phyloP scores from a whole-genome alignment of 2,329 filamentous ascomycete genomes.

The Lasiodiplodia sp. region DNA sequence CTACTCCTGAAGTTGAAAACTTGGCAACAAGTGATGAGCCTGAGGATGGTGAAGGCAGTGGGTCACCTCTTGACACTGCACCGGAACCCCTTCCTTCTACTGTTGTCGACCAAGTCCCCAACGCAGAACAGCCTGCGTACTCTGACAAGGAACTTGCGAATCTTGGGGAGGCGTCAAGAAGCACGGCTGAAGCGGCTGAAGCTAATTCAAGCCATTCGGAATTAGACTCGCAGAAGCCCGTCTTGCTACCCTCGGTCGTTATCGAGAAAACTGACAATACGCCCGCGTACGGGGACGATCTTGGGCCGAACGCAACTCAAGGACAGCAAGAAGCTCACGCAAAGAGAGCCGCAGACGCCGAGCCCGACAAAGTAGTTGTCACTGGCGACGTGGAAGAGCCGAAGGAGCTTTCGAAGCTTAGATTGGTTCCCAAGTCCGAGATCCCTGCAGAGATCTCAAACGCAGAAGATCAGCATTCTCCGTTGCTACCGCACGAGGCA shows the following conservation, averaged over 20 bases:
- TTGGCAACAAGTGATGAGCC: too few species aligned
- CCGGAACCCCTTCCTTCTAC: constrained; percentile 36
- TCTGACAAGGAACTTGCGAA: constrained; percentile 32
- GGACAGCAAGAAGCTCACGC: constrained; percentile 46
- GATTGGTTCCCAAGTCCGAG: constrained; percentile 7
- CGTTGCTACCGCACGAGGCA: constrained; percentile 45
- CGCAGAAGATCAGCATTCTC: constrained; percentile 38
- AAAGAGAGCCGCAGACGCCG: constrained; percentile 42
- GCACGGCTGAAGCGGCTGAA: constrained; percentile 35
- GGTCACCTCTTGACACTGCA: constrained; percentile 30
- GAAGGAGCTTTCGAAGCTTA: background rate
- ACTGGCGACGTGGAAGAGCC: constrained; percentile 15
- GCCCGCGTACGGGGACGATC: constrained; percentile 47
- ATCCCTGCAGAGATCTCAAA: constrained; percentile 22
- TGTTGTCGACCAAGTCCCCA: constrained; percentile 37
- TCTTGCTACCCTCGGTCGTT: constrained; percentile 38
- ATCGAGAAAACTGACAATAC: constrained; percentile 47
- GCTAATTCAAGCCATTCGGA: background rate
- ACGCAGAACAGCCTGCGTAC: constrained; percentile 36
- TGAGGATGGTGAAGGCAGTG: constrained; percentile 2
- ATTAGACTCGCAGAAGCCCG: background rate
- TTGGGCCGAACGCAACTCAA: constrained; percentile 42
- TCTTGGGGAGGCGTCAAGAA: constrained; percentile 35
- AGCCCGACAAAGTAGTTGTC: constrained; percentile 44
- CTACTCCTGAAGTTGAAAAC: constrained; percentile 16